Evolutionary conservation across 176 grass and related monocot species (phyloP).

Genomic region (Aegilops umbellulata): DNA sequence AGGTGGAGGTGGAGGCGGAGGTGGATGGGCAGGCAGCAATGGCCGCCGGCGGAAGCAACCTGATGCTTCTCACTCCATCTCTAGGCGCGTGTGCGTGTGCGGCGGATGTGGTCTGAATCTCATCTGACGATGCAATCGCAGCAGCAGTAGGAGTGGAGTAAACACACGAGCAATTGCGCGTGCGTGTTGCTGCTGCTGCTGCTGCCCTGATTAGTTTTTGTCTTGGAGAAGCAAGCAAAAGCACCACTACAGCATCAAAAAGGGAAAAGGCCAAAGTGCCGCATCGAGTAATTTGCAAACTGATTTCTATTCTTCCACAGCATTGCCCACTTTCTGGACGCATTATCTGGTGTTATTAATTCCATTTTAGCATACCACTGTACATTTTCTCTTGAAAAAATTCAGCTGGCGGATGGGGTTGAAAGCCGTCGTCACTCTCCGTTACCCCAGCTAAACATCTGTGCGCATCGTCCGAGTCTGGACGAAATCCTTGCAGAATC

Average conservation of each 20-base stretch:
- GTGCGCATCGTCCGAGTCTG: background rate
- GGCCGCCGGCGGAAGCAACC: slow-evolving; percentile 72
- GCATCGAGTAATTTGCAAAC: background rate
- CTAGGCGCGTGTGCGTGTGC: slow-evolving; percentile 24
- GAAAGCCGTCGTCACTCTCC: background rate
- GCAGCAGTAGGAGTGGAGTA: background rate
- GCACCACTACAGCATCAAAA: background rate
- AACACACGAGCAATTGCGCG: slow-evolving; percentile 34
- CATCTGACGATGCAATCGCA: background rate
- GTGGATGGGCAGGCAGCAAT: slow-evolving; percentile 42
- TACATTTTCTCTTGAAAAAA: background rate
- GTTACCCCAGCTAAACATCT: background rate
- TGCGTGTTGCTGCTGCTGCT: too few species aligned
- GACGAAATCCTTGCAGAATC: background rate
- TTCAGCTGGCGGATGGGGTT: slow-evolving; percentile 1
- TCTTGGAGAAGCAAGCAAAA: slow-evolving; percentile 5
- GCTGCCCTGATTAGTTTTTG: slow-evolving; percentile 13
- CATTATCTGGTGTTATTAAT: background rate
- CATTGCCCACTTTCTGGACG: background rate
- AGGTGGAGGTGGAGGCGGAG: background rate
- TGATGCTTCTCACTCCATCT: slow-evolving; percentile 60
- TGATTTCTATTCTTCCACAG: background rate
- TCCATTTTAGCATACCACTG: too few species aligned
- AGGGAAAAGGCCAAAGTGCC: background rate
- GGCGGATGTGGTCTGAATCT: background rate